These are phyloP conservation scores for Zea mays DNA, from an alignment of 176 grass and related monocot species.

Conservation along the genomic window DNA sequence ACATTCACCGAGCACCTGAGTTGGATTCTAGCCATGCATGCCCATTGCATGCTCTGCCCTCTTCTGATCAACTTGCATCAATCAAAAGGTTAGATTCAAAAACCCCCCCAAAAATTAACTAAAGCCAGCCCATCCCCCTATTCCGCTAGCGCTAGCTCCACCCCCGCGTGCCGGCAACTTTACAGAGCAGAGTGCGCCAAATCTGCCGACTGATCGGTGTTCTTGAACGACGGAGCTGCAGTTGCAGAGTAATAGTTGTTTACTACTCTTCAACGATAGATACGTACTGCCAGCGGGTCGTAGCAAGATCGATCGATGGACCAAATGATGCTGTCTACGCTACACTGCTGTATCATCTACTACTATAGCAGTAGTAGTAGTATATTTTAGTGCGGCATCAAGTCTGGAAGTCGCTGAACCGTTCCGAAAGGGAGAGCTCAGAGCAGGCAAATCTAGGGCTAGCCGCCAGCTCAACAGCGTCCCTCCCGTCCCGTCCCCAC, in stretches of 20 bases:
- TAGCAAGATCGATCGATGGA: neutral
- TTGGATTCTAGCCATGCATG: constrained; percentile 40
- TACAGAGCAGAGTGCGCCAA: constrained; percentile 14
- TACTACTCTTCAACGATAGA: neutral
- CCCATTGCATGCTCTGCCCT: neutral
- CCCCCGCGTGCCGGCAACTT: constrained; percentile 15
- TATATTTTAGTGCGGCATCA: constrained; percentile 9
- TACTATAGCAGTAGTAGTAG: neutral
- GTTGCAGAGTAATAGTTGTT: neutral
- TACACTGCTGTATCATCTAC: neutral
- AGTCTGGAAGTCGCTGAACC: constrained; percentile 21
- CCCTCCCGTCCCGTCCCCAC: neutral
- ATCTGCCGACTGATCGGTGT: constrained; percentile 8
- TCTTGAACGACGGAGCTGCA: constrained; percentile 16
- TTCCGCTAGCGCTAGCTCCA: constrained; percentile 20
- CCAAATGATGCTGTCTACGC: neutral
- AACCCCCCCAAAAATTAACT: too few relatives aligned
- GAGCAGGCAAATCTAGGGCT: neutral
- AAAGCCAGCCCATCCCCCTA: neutral
- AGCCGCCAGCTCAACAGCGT: constrained; percentile 8
- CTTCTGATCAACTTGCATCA: constrained; percentile 18
- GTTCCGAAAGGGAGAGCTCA: constrained; percentile 7
- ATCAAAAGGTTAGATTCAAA: neutral
- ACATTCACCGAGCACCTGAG: constrained; percentile 33
- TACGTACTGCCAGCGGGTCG: neutral